Conservation (phyloP, 768 basidiomycete genomes). For the Mycena kentingensis region DNA sequence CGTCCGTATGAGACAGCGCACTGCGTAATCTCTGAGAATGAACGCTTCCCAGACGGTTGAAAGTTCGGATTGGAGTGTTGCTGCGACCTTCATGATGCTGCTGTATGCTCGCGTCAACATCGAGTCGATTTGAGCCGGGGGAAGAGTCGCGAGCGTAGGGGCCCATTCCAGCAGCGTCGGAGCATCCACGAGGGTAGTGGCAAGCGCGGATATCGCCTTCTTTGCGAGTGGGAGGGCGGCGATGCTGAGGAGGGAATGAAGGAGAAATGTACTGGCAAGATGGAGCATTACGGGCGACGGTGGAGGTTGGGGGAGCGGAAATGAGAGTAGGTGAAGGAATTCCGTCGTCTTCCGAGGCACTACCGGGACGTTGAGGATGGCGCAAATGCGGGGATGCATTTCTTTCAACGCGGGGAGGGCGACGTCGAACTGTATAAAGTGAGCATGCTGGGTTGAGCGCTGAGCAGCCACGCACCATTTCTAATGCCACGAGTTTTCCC, state of each 20-base stretch:
- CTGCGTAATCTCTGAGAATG: conserved; percentile 46
- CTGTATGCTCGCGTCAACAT: conserved; percentile 64
- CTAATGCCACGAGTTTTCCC: conserved; percentile 66
- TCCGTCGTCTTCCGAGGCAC: conserved; percentile 6
- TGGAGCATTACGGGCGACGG: conserved; percentile 43
- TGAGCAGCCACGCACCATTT: conserved; percentile 57
- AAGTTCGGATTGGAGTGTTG: conserved; percentile 23
- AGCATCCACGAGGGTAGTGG: conserved; percentile 30
- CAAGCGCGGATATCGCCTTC: conserved; percentile 27
- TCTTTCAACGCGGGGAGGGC: conserved; percentile 48
- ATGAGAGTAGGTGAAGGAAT: conserved; percentile 39
- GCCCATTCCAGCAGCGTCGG: conserved; percentile 57
- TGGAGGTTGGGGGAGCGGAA: conserved; percentile 43
- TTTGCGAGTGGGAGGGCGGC: conserved; percentile 28
- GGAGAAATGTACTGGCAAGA: conserved; percentile 61
- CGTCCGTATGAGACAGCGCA: conserved; percentile 49
- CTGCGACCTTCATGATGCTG: conserved; percentile 44
- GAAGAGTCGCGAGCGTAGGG: conserved; percentile 42
- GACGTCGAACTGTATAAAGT: conserved; percentile 48
- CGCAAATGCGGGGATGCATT: conserved; percentile 47
- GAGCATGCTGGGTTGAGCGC: background rate
- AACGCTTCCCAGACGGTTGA: conserved; percentile 36
- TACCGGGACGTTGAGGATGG: conserved; percentile 29
- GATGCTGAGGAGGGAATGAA: conserved; percentile 52
- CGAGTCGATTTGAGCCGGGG: conserved; percentile 57